Evolutionary conservation across 345 rosid genomes (phyloP).

Genomic region (Syzygium jambos): DNA sequence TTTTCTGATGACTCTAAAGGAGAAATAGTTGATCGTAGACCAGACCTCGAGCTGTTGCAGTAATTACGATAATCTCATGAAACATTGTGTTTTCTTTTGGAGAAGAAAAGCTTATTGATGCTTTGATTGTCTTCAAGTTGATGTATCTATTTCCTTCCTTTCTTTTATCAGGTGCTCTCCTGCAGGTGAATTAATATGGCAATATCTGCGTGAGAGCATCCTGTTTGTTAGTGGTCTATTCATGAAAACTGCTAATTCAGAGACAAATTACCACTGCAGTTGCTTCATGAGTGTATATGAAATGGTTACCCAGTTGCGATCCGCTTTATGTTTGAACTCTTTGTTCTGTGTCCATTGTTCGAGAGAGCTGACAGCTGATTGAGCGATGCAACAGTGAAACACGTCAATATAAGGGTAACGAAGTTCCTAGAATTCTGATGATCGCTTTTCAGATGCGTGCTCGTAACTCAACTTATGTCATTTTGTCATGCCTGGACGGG

Average conservation of each 20-base stretch:
- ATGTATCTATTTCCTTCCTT: neutral
- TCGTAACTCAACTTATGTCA: neutral
- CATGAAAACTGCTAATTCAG: neutral
- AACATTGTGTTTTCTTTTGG: neutral
- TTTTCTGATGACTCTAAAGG: slow-evolving; percentile 59
- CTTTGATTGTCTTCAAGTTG: neutral
- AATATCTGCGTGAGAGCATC: neutral
- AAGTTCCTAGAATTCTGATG: neutral
- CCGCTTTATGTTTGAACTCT: neutral
- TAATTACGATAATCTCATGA: neutral
- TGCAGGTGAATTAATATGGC: neutral
- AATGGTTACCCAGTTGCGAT: neutral
- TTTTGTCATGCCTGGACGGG: neutral
- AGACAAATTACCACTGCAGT: neutral
- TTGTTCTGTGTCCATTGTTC: neutral
- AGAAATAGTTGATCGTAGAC: slow-evolving; percentile 67
- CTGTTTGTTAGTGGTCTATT: neutral
- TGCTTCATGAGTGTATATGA: neutral
- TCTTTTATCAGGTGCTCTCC: neutral
- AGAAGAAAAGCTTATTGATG: neutral
- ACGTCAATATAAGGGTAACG: neutral
- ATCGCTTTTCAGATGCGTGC: accelerated
- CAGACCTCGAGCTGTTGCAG: slow-evolving; percentile 63
- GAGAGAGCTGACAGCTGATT: neutral
- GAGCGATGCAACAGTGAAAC: neutral